Evolutionary conservation across 2,329 filamentous ascomycete genomes (phyloP), one percentile per base, ranked within the genome.

Genomic region (Cordyceps tenuipes): DNA sequence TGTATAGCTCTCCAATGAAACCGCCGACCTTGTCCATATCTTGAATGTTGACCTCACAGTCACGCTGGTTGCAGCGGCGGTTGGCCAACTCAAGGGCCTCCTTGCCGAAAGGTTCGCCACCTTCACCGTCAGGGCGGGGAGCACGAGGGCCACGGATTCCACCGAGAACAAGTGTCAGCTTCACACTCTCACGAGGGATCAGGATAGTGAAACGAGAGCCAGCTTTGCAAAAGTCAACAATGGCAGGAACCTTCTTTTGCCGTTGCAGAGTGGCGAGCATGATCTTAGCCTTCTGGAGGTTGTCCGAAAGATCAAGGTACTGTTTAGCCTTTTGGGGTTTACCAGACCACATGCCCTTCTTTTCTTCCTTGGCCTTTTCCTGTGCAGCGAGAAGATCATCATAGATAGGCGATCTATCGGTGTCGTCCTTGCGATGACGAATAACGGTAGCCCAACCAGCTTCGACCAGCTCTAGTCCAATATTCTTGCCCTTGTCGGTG

Each of bases 191-290:
- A 41, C 92, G 88, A 51, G 94, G 93, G 53, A 99, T 85, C 10
- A 99, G 79, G 41, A 99, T 81, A 29, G 91, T 96, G 75, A 97
- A 99, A 66, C 94, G 85, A 46, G 92, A 96, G 34, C 90, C 94
- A n/a, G 91, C 90, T 76, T 97, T 97, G 79, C 96, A 94, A 73
- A 95, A 99, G 73, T 99, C 94, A 47, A 99, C 91, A 66, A 99
- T 82, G 12, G 89, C 94, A 8, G 94, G 91, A 3, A 97, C 87
- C 74, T 90, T 93, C 80, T 91, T 93, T 73, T 97, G 92, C 58
- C 93, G 85, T 63, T 94, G 90, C 36, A 99, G 82, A 23, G 91
- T 87, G 12, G 90, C 89, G 43, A 96, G 82, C 73, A 96, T 91
- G 58, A 96, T 87, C 82, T 97, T 97, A 64, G 94, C 94, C 76